Evolutionary conservation across 495 filamentous ascomycete genomes (phyloP).

Genomic region (Polyplosphaeria fusca): DNA sequence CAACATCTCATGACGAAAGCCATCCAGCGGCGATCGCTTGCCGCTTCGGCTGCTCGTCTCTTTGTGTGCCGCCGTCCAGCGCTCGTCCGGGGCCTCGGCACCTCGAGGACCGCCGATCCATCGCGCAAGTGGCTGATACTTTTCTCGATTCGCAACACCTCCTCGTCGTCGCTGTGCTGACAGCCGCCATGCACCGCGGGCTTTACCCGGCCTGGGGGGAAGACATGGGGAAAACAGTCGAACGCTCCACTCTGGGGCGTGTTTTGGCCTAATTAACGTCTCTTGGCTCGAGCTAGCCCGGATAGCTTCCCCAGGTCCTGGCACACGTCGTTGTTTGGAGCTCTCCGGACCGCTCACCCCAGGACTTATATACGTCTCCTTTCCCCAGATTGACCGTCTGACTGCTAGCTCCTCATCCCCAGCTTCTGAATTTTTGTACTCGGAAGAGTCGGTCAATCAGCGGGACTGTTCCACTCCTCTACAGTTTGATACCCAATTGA

Average conservation of each 20-base stretch:
- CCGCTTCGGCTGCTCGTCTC: neutral
- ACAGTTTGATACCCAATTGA: constrained; percentile 20
- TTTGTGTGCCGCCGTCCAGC: constrained; percentile 3
- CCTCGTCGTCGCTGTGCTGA: neutral
- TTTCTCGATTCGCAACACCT: neutral
- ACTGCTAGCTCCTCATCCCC: constrained; percentile 14
- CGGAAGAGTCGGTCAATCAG: neutral
- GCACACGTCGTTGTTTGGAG: constrained; percentile 24
- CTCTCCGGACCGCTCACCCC: constrained; percentile 22
- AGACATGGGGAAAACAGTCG: constrained; percentile 20
- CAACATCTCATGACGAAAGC: constrained; percentile 8
- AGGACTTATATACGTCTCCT: constrained; percentile 26
- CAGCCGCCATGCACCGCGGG: constrained; percentile 2
- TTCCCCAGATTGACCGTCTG: constrained; percentile 22
- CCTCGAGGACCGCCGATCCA: constrained; percentile 25
- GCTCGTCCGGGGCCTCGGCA: constrained; percentile 28
- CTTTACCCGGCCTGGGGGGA: constrained; percentile 25
- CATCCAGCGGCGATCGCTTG: constrained; percentile 16
- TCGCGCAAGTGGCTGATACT: constrained; percentile 25
- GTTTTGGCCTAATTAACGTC: constrained; percentile 21
- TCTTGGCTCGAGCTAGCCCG: constrained; percentile 16
- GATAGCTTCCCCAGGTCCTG: constrained; percentile 18
- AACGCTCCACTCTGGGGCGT: constrained; percentile 16
- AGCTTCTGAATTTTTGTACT: neutral
- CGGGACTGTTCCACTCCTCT: neutral